Evolutionary conservation across 2,329 filamentous ascomycete genomes (phyloP).

Genomic region (Myriosclerotinia curreyana): DNA sequence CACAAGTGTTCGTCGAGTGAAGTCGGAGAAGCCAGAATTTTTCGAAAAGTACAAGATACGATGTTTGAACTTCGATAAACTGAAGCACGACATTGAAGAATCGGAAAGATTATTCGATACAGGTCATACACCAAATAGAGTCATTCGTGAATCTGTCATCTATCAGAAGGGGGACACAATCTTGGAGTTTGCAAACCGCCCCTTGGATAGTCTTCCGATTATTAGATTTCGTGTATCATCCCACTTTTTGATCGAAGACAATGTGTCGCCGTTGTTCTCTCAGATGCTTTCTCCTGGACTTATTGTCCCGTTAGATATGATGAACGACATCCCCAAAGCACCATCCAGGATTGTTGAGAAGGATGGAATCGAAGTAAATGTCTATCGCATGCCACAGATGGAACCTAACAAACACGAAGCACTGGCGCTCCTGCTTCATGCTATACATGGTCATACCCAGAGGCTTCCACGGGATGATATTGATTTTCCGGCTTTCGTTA

Average conservation of each 20-base stretch:
- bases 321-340: slow-evolving; percentile 33
- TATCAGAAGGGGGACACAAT: slow-evolving; percentile 48
- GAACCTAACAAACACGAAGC: slow-evolving; percentile 46
- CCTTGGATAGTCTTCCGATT: slow-evolving; percentile 41
- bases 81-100: slow-evolving; percentile 45
- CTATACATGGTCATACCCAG: slow-evolving; percentile 50
- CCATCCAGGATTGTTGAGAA: slow-evolving; percentile 42
- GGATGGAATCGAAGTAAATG: slow-evolving; percentile 46
- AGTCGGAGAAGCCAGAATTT: slow-evolving; percentile 47
- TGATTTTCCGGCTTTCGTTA: slow-evolving; percentile 50
- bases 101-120: slow-evolving; percentile 45
- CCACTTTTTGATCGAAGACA: slow-evolving; percentile 45
- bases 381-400: slow-evolving; percentile 53
- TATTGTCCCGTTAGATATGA: slow-evolving; percentile 27
- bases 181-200: slow-evolving; percentile 50
- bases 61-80: slow-evolving; percentile 48
- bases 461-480: slow-evolving; percentile 46
- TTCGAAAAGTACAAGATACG: slow-evolving; percentile 48
- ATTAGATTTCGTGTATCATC: slow-evolving; percentile 53
- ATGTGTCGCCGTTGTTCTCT: slow-evolving; percentile 52
- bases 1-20: slow-evolving; percentile 44
- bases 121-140: slow-evolving; percentile 43
- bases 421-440: slow-evolving; percentile 49
- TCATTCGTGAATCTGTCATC: slow-evolving; percentile 46
- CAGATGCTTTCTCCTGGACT: slow-evolving; percentile 44